A percentile compares a stretch with the other conserved stretches of the same genome.
These are phyloP conservation scores for Verbascum thapsus DNA, from an alignment of 257 asterid species.

Conservation along the genomic window DNA sequence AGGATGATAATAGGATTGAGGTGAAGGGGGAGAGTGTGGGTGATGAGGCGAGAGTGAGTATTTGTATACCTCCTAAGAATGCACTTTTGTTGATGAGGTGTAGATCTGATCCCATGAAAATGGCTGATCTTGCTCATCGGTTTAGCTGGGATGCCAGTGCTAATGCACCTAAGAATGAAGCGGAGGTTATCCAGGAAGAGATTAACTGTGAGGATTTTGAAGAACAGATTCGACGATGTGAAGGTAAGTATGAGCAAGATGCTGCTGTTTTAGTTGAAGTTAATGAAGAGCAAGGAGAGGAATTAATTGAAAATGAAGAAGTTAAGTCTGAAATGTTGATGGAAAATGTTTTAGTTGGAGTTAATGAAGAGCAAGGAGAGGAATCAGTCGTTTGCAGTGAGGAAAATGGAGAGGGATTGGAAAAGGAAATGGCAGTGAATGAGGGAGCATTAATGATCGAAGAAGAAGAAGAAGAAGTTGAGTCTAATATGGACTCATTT, in stretches of 20 bases:
- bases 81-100: conserved; percentile 94
- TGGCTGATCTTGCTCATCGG: conserved; percentile 70
- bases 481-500: conserved; percentile 48
- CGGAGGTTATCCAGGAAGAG: conserved; percentile 31
- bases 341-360: conserved; percentile 27
- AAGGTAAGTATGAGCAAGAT: conserved; percentile 30
- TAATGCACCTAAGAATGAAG: conserved; percentile 27
- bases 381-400: conserved; percentile 21
- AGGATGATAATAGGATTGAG: conserved; percentile 59
- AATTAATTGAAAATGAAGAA: conserved; percentile 24
- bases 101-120: conserved; percentile 93
- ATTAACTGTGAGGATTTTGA: conserved; percentile 8
- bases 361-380: conserved; percentile 34
- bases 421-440: conserved; percentile 18
- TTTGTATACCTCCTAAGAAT: conserved; percentile 91
- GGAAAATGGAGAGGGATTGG: conserved; percentile 30
- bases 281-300: conserved; percentile 31
- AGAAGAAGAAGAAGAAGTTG: conserved; percentile 45
- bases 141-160: conserved; percentile 58
- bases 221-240: conserved; percentile 23
- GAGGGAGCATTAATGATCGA: conserved; percentile 1
- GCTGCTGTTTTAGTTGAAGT: conserved; percentile 26
- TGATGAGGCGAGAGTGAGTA: conserved; percentile 63
- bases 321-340: conserved; percentile 21
- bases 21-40: conserved; percentile 47